These are phyloP conservation scores for Fusarium setosum DNA, from an alignment of 2,329 filamentous ascomycete genomes.

Conservation along the genomic window DNA sequence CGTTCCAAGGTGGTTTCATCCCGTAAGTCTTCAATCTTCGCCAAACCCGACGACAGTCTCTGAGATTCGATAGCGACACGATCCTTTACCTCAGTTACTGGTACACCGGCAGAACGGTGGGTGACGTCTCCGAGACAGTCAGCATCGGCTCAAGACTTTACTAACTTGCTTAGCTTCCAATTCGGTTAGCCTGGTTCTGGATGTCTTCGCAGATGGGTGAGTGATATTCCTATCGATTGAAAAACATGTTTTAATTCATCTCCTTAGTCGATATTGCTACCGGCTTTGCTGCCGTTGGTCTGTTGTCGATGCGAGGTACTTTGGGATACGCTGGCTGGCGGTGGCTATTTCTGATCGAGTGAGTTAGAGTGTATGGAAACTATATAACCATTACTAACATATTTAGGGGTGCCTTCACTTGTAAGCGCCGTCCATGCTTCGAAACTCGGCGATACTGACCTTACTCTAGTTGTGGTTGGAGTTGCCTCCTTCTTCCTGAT, in stretches of 20 bases:
- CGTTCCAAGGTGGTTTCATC: slow-evolving; percentile 65
- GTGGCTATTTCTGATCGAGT: slow-evolving; percentile 62
- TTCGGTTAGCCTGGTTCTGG: slow-evolving; percentile 76
- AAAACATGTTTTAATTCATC: too few species aligned
- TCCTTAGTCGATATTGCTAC: slow-evolving; percentile 14
- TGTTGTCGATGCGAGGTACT: slow-evolving; percentile 65
- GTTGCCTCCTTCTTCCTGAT: slow-evolving; percentile 66
- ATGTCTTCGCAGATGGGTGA: slow-evolving; percentile 38
- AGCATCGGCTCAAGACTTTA: not conserved
- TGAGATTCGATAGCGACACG: slow-evolving; percentile 3
- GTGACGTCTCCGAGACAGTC: not conserved
- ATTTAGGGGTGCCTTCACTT: slow-evolving; percentile 40
- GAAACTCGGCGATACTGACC: slow-evolving; percentile 49
- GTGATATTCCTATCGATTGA: too few species aligned
- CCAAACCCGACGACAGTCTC: not conserved
- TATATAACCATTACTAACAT: not conserved
- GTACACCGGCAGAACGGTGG: slow-evolving; percentile 68
- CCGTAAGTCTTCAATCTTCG: slow-evolving; percentile 51
- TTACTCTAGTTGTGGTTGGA: slow-evolving; percentile 58
- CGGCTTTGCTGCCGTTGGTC: slow-evolving; percentile 53
- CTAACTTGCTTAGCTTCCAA: slow-evolving; percentile 62
- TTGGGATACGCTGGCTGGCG: slow-evolving; percentile 66
- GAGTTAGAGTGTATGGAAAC: not conserved
- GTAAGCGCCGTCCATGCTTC: slow-evolving; percentile 30
- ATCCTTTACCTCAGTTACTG: slow-evolving; percentile 67